These are phyloP conservation scores for Ceratobasidium sp. DNA, from an alignment of 1,284 basidiomycete genomes.

Conservation along the genomic window DNA sequence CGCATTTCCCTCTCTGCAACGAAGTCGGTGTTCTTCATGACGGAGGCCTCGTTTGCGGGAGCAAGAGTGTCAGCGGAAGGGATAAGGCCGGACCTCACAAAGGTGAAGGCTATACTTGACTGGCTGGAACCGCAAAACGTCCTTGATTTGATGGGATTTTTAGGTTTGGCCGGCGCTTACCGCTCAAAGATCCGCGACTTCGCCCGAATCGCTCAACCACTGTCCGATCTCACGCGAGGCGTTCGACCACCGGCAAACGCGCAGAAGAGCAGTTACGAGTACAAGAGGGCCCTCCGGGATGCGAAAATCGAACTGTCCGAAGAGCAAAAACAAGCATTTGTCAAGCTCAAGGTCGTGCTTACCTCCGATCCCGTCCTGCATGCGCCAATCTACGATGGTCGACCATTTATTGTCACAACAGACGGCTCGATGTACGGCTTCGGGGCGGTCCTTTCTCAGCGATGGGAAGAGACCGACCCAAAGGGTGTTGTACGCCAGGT, in stretches of 20 bases:
- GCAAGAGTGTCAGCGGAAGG: slow-evolving; percentile 17
- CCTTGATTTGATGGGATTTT: slow-evolving; percentile 35
- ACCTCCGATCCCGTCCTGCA: slow-evolving; percentile 56
- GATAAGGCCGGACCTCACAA: slow-evolving; percentile 28
- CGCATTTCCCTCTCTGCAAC: slow-evolving; percentile 26
- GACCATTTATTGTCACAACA: slow-evolving; percentile 58
- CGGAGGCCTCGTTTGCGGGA: slow-evolving; percentile 44
- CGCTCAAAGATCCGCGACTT: slow-evolving; percentile 46
- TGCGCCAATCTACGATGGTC: slow-evolving; percentile 55
- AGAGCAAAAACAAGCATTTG: slow-evolving; percentile 55
- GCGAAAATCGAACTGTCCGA: slow-evolving; percentile 53
- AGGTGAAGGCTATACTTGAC: slow-evolving; percentile 41
- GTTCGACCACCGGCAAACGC: slow-evolving; percentile 9
- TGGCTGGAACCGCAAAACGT: slow-evolving; percentile 43
- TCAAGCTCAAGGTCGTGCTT: slow-evolving; percentile 55
- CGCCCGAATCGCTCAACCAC: slow-evolving; percentile 50
- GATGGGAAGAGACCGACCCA: not conserved
- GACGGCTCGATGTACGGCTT: slow-evolving; percentile 59
- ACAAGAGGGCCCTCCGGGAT: slow-evolving; percentile 44
- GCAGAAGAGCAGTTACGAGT: not conserved
- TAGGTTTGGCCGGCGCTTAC: slow-evolving; percentile 34
- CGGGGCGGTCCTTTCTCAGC: slow-evolving; percentile 52
- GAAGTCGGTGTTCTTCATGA: slow-evolving; percentile 46
- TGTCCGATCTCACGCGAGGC: slow-evolving; percentile 54
- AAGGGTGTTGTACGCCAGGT: not conserved